These are phyloP conservation scores for Colletotrichum musae DNA, from an alignment of 2,329 filamentous ascomycete species.

Conservation along the genomic window DNA sequence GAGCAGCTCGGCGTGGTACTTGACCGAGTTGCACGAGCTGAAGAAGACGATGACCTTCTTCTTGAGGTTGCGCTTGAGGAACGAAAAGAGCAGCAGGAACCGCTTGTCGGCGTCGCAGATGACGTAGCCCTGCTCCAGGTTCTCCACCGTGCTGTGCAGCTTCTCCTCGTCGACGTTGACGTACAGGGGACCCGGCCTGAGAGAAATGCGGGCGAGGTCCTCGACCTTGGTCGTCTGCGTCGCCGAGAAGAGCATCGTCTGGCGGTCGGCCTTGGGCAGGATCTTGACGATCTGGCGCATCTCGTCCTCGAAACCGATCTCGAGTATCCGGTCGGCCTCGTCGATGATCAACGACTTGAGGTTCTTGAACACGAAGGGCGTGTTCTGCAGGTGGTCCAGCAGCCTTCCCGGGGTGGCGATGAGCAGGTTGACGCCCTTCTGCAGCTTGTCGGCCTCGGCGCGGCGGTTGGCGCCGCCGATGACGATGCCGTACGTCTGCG, in stretches of 20 bases:
- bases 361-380: constrained; percentile 93
- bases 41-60: constrained; percentile 99
- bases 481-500: constrained; percentile 94
- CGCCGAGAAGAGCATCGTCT: constrained; percentile 98
- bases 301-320: constrained; percentile 98
- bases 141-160: constrained; percentile 92
- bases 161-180: constrained; percentile 96
- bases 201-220: constrained; percentile 93
- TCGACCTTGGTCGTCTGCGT: constrained; percentile 99
- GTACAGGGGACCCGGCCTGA: constrained; percentile 91
- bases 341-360: constrained; percentile 93
- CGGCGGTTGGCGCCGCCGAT: constrained; percentile 94
- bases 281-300: constrained; percentile 98
- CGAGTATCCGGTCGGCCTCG: constrained; percentile 95
- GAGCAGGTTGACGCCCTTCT: constrained; percentile 93
- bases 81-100: constrained; percentile 93
- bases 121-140: constrained; percentile 95
- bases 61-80: constrained; percentile 91
- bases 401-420: constrained; percentile 95
- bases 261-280: constrained; percentile 85
- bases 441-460: constrained; percentile 93
- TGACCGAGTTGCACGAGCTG: constrained; percentile 91
- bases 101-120: constrained; percentile 94
- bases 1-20: constrained; percentile 94
- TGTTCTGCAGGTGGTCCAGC: constrained; percentile 95